Evolutionary conservation across 1,139 yeast species (phyloP).

Genomic region (Nakaseomyces sp.): DNA sequence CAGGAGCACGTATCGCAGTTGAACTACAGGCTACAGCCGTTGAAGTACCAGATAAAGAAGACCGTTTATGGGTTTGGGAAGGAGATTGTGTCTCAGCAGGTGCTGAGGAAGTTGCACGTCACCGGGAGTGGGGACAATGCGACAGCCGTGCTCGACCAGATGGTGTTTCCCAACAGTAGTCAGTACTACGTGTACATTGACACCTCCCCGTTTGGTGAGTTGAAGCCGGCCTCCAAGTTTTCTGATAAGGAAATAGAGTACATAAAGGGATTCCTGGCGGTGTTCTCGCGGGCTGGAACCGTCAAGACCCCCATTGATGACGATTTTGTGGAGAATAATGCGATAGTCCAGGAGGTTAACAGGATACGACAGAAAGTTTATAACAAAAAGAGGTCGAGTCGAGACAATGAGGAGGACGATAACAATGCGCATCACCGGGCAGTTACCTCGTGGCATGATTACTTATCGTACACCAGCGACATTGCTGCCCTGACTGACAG

Average conservation of each 20-base stretch:
- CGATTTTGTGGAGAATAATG: background rate
- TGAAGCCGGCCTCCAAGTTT: constrained; percentile 25
- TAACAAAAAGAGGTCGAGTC: background rate
- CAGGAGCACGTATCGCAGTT: constrained; percentile 15
- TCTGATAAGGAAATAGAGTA: constrained; percentile 24
- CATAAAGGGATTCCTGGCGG: constrained; percentile 21
- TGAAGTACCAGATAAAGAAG: constrained; percentile 21
- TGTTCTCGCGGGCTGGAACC: background rate
- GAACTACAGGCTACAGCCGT: constrained; percentile 19
- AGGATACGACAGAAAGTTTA: constrained; percentile 5
- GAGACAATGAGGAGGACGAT: background rate
- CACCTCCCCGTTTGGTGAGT: constrained; percentile 19
- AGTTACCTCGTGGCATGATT: constrained; percentile 11
- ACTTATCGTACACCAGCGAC: constrained; percentile 17
- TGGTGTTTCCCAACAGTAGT: constrained; percentile 14
- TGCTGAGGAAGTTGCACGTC: constrained; percentile 6
- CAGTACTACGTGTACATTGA: constrained; percentile 26
- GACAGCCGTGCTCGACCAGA: background rate
- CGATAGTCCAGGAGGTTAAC: background rate
- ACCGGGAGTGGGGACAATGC: background rate
- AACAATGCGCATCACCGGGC: background rate
- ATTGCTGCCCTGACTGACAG: constrained; percentile 17
- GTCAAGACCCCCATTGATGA: constrained; percentile 2
- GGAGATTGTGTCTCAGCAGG: constrained; percentile 10
- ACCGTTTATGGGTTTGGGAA: constrained; percentile 23